These are phyloP conservation scores for Hypsizygus ulmarius DNA, from an alignment of 1,284 basidiomycete species.

Conservation along the genomic window DNA sequence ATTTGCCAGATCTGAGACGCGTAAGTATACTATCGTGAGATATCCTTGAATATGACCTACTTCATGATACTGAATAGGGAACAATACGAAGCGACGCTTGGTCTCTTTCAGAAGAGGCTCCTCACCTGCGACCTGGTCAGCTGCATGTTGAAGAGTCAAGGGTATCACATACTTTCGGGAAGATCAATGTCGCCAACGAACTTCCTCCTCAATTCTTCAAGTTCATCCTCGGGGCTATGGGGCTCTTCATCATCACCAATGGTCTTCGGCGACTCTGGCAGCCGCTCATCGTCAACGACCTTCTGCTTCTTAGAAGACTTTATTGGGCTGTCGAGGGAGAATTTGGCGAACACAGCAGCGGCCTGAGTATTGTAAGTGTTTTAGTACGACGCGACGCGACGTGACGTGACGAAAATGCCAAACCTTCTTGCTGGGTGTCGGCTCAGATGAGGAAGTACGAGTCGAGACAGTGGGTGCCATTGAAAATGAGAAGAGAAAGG, in stretches of 20 bases:
- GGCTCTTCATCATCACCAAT: slow-evolving; percentile 28
- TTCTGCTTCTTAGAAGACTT: slow-evolving; percentile 27
- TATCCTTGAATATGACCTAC: slow-evolving; percentile 36
- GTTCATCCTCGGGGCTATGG: slow-evolving; percentile 16
- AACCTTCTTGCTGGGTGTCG: slow-evolving; percentile 46
- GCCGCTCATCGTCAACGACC: slow-evolving; percentile 38
- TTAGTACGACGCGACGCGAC: slow-evolving; percentile 12
- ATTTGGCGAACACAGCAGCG: slow-evolving; percentile 37
- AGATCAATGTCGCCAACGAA: slow-evolving; percentile 68
- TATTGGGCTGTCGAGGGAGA: slow-evolving; percentile 37
- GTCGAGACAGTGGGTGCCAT: slow-evolving; percentile 17
- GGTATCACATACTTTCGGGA: slow-evolving; percentile 53
- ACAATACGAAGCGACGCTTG: slow-evolving; percentile 83
- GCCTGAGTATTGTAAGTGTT: slow-evolving; percentile 24
- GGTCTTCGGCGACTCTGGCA: slow-evolving; percentile 39
- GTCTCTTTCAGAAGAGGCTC: slow-evolving; percentile 85
- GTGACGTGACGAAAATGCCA: slow-evolving; percentile 8
- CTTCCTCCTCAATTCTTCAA: slow-evolving; percentile 31
- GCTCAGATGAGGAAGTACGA: slow-evolving; percentile 30
- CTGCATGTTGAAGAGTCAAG: not conserved
- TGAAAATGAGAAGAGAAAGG: slow-evolving; percentile 18
- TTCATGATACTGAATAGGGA: slow-evolving; percentile 93
- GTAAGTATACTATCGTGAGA: not conserved
- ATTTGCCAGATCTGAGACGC: slow-evolving; percentile 85
- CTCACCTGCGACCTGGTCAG: slow-evolving; percentile 45